Percentiles rank a stretch among this genome's conserved stretches.
Conservation (phyloP, 2,329 filamentous ascomycete genomes). For the Trichoderma brevicompactum region DNA sequence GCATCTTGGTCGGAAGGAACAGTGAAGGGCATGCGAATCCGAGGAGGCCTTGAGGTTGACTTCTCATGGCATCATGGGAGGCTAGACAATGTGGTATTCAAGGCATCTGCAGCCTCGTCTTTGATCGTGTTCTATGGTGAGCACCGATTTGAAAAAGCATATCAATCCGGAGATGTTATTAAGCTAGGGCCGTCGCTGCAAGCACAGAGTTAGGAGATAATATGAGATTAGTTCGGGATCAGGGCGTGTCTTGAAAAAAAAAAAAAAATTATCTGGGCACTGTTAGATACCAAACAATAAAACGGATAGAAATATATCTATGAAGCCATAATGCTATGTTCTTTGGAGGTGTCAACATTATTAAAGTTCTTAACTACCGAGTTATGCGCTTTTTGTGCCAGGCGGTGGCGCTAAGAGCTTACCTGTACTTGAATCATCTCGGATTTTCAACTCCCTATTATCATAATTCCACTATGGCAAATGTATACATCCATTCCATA, state of each 20-base stretch:
- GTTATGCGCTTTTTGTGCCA: background rate
- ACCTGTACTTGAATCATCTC: background rate
- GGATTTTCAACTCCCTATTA: background rate
- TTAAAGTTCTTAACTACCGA: background rate
- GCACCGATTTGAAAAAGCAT: conserved; percentile 7
- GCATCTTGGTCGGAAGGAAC: conserved; percentile 24
- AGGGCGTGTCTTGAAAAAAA: too few relatives aligned
- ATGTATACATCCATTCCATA: too few relatives aligned
- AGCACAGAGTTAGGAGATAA: background rate
- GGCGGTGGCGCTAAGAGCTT: conserved; percentile 3
- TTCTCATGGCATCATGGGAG: conserved; percentile 17
- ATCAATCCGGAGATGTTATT: conserved; percentile 16
- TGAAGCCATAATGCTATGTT: too few relatives aligned
- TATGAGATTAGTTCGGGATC: too few relatives aligned
- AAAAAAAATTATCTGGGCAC: too few relatives aligned
- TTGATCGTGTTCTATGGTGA: conserved; percentile 21
- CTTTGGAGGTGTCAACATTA: too few relatives aligned
- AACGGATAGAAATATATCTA: too few relatives aligned
- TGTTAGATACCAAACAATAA: too few relatives aligned
- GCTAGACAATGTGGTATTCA: conserved; percentile 16
- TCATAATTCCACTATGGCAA: background rate
- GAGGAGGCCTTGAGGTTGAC: conserved; percentile 17
- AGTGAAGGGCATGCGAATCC: conserved; percentile 10
- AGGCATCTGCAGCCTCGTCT: conserved; percentile 6
- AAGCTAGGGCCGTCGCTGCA: conserved; percentile 27